phyloP scores from a whole-genome alignment of 2,329 filamentous ascomycete species.

The Colletotrichum sansevieriae region DNA sequence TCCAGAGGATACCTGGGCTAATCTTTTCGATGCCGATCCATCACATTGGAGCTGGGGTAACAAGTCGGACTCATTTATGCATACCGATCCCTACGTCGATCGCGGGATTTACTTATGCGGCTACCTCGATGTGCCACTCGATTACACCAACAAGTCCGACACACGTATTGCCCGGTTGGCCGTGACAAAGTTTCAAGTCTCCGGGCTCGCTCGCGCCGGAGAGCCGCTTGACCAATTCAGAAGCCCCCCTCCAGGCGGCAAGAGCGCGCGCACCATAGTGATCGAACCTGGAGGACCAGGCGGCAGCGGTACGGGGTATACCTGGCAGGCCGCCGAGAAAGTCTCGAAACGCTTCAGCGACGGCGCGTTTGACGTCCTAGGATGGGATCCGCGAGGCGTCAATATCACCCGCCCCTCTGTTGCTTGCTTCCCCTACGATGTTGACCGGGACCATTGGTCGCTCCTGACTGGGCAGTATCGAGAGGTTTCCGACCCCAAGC shows the following conservation, averaged over 20 bases:
- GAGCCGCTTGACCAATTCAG: conserved; percentile 38
- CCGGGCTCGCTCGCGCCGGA: conserved; percentile 52
- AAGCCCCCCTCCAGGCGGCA: conserved; percentile 46
- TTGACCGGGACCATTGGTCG: conserved; percentile 61
- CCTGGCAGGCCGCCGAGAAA: conserved; percentile 54
- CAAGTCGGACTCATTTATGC: conserved; percentile 15
- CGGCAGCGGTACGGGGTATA: conserved; percentile 59
- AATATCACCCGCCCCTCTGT: conserved; percentile 60
- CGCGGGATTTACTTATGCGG: conserved; percentile 63
- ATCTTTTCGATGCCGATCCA: conserved; percentile 58
- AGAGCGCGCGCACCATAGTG: conserved; percentile 62
- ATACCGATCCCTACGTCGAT: conserved; percentile 50
- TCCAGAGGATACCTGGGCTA: conserved; percentile 55
- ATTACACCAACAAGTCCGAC: conserved; percentile 61
- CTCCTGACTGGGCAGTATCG: conserved; percentile 55
- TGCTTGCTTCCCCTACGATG: conserved; percentile 61
- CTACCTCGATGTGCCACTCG: conserved; percentile 62
- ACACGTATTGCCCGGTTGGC: conserved; percentile 59
- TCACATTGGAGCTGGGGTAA: conserved; percentile 62
- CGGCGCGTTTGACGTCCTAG: conserved; percentile 60
- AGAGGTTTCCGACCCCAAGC: conserved; percentile 50
- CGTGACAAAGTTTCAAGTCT: conserved; percentile 64
- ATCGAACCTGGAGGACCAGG: conserved; percentile 65
- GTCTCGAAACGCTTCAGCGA: conserved; percentile 58
- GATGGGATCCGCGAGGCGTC: conserved; percentile 68